Conservation (phyloP, 768 basidiomycete species). For the Sporobolomyces phaffii region DNA sequence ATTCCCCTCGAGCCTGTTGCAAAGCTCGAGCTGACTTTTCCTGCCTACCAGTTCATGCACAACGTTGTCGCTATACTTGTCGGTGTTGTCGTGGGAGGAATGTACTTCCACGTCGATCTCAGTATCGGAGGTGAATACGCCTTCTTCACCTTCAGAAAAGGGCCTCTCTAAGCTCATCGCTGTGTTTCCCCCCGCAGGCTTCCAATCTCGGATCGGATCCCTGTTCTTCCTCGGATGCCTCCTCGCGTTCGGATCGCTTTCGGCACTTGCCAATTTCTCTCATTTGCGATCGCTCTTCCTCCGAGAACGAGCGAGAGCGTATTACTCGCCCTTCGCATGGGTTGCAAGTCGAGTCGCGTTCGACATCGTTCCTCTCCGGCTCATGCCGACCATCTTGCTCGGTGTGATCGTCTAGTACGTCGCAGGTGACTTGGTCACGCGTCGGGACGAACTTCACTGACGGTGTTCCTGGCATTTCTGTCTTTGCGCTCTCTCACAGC, state of each 20-base stretch:
- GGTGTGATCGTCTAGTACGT: constrained; percentile 62
- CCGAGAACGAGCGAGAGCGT: constrained; percentile 74
- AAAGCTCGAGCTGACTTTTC: constrained; percentile 51
- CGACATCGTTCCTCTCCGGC: constrained; percentile 78
- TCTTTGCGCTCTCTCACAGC: constrained; percentile 57
- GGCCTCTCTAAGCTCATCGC: too few species aligned
- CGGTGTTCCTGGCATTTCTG: too few species aligned
- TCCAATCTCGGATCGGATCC: constrained; percentile 70
- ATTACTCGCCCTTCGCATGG: constrained; percentile 90
- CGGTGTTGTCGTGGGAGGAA: constrained; percentile 81
- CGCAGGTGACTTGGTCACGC: too few species aligned
- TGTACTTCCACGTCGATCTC: constrained; percentile 57
- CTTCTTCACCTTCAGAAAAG: too few species aligned
- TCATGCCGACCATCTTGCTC: constrained; percentile 82
- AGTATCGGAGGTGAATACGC: constrained; percentile 21
- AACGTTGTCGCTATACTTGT: constrained; percentile 62
- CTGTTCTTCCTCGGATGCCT: constrained; percentile 91
- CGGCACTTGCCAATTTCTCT: constrained; percentile 81
- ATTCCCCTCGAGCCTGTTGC: background rate
- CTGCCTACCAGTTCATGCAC: constrained; percentile 57
- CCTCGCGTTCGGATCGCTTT: constrained; percentile 82
- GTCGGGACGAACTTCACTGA: too few species aligned
- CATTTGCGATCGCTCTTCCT: constrained; percentile 79
- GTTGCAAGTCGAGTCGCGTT: constrained; percentile 78
- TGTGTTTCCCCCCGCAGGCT: constrained; percentile 4